Conservation (phyloP, 2,329 filamentous ascomycete species). For the Fusarium marasasianum region DNA sequence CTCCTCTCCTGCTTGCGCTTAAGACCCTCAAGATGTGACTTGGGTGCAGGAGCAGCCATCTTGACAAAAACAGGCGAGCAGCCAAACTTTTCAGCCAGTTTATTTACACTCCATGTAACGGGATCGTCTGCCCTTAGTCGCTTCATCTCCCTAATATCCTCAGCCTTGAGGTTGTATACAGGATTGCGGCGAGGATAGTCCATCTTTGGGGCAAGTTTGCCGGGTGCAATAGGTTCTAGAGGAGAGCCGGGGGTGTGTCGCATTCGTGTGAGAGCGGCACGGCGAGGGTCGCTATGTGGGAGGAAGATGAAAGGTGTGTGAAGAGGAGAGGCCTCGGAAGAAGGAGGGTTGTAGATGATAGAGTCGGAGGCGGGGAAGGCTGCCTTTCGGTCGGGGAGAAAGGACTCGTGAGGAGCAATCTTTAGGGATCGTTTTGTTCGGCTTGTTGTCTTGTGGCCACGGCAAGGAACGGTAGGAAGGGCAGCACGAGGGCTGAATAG, state of each 20-base stretch:
- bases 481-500: constrained; percentile 44
- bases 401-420: constrained; percentile 69
- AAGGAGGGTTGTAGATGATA: constrained; percentile 68
- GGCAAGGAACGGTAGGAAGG: constrained; percentile 43
- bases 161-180: constrained; percentile 62
- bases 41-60: constrained; percentile 63
- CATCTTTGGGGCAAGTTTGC: constrained; percentile 50
- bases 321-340: constrained; percentile 64
- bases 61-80: constrained; percentile 67
- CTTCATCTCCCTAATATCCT: constrained; percentile 69
- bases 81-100: constrained; percentile 63
- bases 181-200: constrained; percentile 49
- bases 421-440: constrained; percentile 68
- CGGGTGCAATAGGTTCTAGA: constrained; percentile 21
- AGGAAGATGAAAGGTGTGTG: constrained; percentile 76
- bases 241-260: constrained; percentile 49
- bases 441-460: constrained; percentile 61
- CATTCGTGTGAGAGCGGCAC: constrained; percentile 57
- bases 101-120: constrained; percentile 62
- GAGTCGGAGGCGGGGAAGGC: constrained; percentile 47
- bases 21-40: constrained; percentile 58
- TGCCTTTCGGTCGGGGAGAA: constrained; percentile 54
- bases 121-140: constrained; percentile 63
- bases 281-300: constrained; percentile 64
- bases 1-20: constrained; percentile 57